Evolutionary conservation across 2,329 filamentous ascomycete species (phyloP).

Genomic region (Penicillium janthinellum): DNA sequence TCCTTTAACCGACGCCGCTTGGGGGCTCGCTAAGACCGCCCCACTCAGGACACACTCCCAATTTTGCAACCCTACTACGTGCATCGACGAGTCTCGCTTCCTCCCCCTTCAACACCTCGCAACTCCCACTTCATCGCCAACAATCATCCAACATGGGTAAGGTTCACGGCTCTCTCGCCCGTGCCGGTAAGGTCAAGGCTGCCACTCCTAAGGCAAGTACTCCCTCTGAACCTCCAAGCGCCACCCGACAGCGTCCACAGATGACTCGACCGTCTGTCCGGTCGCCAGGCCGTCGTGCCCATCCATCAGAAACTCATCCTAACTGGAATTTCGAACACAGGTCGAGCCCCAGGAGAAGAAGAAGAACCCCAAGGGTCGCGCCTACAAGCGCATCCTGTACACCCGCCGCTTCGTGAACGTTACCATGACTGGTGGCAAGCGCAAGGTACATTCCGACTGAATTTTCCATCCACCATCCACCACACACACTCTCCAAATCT

Average conservation of each 20-base stretch:
- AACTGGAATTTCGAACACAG: slow-evolving; percentile 26
- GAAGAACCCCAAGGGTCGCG: slow-evolving; percentile 95
- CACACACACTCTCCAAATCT: slow-evolving; percentile 10
- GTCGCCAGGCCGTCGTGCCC: slow-evolving; percentile 1
- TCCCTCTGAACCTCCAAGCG: slow-evolving; percentile 11
- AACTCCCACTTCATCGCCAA: slow-evolving; percentile 26
- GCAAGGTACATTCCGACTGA: slow-evolving; percentile 68
- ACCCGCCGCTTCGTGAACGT: slow-evolving; percentile 98
- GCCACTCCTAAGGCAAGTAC: slow-evolving; percentile 53
- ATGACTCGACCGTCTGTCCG: neutral
- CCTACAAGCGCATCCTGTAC: slow-evolving; percentile 95
- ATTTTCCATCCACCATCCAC: slow-evolving; percentile 14
- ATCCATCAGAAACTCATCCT: slow-evolving; percentile 15
- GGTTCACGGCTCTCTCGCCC: slow-evolving; percentile 90
- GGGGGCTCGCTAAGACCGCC: slow-evolving; percentile 30
- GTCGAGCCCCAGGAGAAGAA: slow-evolving; percentile 69
- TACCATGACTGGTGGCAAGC: slow-evolving; percentile 95
- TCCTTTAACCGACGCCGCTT: neutral
- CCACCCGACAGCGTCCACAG: slow-evolving; percentile 12
- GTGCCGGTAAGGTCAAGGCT: slow-evolving; percentile 98
- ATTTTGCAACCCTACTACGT: slow-evolving; percentile 30
- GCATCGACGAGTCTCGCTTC: slow-evolving; percentile 24
- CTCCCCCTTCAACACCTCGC: slow-evolving; percentile 28
- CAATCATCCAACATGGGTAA: slow-evolving; percentile 69
- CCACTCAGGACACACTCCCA: slow-evolving; percentile 31